Conservation (phyloP, 352 stramenopile species). For the Blastocystis sp. region DNA sequence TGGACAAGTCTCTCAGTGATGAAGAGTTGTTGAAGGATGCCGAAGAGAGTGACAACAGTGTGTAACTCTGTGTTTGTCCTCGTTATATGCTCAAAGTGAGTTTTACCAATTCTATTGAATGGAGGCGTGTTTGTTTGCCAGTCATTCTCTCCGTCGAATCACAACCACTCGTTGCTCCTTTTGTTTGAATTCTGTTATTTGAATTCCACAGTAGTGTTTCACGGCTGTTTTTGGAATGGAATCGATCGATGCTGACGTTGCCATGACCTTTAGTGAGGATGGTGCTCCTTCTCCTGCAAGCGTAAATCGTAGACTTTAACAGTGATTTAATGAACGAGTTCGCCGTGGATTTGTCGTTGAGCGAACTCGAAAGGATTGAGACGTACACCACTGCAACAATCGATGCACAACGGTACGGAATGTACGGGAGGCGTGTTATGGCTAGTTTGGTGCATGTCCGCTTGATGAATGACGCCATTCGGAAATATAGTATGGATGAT, state of each 20-base stretch:
- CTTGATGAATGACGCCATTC: neutral
- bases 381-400: neutral
- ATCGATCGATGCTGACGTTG: slow-evolving; percentile 41
- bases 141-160: neutral
- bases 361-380: slow-evolving; percentile 14
- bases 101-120: slow-evolving; percentile 11
- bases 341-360: slow-evolving; percentile 29
- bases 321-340: neutral
- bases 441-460: slow-evolving; percentile 24
- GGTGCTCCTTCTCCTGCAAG: neutral
- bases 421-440: neutral
- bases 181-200: neutral
- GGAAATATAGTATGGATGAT: neutral
- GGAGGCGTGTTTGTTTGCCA: neutral
- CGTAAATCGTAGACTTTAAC: slow-evolving; percentile 1
- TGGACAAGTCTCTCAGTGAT: slow-evolving; percentile 22
- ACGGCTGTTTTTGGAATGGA: neutral
- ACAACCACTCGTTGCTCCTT: neutral
- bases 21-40: slow-evolving; percentile 54
- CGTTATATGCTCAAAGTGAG: neutral
- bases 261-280: neutral
- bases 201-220: neutral
- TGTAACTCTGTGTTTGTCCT: slow-evolving; percentile 1
- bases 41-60: slow-evolving; percentile 55
- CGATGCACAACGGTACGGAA: neutral